A percentile compares a stretch with the other conserved stretches of the same genome.
Evolutionary conservation across 768 basidiomycete species (phyloP).

Genomic region (Daedaleopsis nitida): DNA sequence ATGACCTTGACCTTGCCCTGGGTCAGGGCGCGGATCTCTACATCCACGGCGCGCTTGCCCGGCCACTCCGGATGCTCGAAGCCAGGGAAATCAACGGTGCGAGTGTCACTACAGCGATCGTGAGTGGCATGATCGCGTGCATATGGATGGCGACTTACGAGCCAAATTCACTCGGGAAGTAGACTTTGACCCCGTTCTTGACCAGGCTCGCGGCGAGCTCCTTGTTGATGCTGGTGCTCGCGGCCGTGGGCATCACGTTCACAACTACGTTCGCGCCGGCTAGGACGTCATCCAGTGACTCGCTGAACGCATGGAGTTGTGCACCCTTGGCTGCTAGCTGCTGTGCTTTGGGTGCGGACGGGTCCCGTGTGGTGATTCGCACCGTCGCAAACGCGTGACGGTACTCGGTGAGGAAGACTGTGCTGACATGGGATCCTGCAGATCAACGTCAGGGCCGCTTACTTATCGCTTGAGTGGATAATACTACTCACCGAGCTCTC

Average conservation of each 20-base stretch:
- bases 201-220: constrained; percentile 6
- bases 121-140: neutral
- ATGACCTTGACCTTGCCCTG: constrained; percentile 20
- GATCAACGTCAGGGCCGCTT: too few relatives aligned
- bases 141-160: constrained; percentile 10
- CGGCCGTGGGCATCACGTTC: constrained; percentile 8
- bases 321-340: constrained; percentile 22
- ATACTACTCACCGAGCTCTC: too few relatives aligned
- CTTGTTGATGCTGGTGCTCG: constrained; percentile 3
- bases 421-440: neutral
- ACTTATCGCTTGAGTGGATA: too few relatives aligned
- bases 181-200: constrained; percentile 17
- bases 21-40: neutral
- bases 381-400: constrained; percentile 18
- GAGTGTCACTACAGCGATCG: constrained; percentile 15
- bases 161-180: constrained; percentile 24
- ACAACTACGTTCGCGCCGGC: constrained; percentile 26
- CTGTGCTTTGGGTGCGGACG: constrained; percentile 8
- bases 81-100: constrained; percentile 20
- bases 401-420: constrained; percentile 17
- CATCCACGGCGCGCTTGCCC: constrained; percentile 5
- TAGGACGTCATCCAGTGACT: constrained; percentile 5
- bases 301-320: constrained; percentile 12
- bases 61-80: constrained; percentile 16
- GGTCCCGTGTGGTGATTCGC: constrained; percentile 21